phyloP scores from a whole-genome alignment of 2,329 filamentous ascomycete species.

The Trichophyton verrucosum region DNA sequence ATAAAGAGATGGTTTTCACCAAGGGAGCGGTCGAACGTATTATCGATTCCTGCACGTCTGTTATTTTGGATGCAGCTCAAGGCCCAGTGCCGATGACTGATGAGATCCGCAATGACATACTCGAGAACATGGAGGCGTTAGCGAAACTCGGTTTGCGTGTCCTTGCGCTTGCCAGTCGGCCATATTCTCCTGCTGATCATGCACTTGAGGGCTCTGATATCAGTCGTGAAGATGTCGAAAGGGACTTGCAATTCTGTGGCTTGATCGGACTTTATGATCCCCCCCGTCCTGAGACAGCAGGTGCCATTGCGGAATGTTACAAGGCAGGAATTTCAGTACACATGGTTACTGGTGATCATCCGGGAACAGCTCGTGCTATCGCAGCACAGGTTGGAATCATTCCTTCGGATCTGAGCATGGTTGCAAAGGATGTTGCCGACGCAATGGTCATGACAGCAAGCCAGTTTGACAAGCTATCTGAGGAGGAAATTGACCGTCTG shows the following conservation, averaged over 20 bases:
- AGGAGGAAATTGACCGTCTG: constrained; percentile 55
- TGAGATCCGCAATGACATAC: constrained; percentile 43
- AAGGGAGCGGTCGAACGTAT: constrained; percentile 49
- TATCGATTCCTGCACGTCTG: constrained; percentile 47
- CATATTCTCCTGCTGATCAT: constrained; percentile 19
- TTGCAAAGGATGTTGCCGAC: constrained; percentile 52
- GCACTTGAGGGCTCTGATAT: constrained; percentile 31
- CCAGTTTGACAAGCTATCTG: constrained; percentile 65
- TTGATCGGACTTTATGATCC: constrained; percentile 79
- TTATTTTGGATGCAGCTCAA: constrained; percentile 35
- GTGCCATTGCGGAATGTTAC: constrained; percentile 57
- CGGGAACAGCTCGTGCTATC: constrained; percentile 65
- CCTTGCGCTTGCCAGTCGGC: constrained; percentile 49
- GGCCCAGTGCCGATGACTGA: constrained; percentile 38
- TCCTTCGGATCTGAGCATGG: constrained; percentile 46
- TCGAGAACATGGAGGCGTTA: constrained; percentile 57
- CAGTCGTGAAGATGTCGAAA: constrained; percentile 52
- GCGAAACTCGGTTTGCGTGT: constrained; percentile 57
- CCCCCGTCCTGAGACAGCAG: constrained; percentile 66
- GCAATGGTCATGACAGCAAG: constrained; percentile 62
- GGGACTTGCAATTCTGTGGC: constrained; percentile 60
- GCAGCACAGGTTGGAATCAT: constrained; percentile 69
- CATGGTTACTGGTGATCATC: constrained; percentile 77
- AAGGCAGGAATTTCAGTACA: constrained; percentile 65
- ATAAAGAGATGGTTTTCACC: constrained; percentile 27